phyloP scores from a whole-genome alignment of 495 filamentous ascomycete genomes.

The Lasiosphaeria miniovina region DNA sequence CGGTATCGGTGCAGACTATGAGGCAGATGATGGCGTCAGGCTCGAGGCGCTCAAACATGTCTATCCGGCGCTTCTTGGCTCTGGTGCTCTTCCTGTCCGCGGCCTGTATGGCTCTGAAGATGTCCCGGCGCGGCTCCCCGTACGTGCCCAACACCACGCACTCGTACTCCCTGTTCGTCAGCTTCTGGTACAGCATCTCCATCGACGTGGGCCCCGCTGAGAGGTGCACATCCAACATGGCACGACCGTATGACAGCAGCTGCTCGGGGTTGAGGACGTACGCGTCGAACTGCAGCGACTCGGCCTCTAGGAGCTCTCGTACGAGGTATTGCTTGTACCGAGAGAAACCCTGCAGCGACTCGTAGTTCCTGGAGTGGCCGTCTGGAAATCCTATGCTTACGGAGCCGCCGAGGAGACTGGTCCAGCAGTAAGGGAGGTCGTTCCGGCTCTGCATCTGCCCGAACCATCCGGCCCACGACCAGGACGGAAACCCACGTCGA shows the following conservation, averaged over 20 bases:
- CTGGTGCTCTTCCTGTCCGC: conserved; percentile 16
- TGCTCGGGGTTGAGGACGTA: conserved; percentile 16
- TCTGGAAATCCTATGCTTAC: conserved; percentile 16
- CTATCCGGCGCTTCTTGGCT: conserved; percentile 16
- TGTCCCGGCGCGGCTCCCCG: conserved; percentile 15
- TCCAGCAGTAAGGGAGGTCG: conserved; percentile 22
- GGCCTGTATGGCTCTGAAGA: conserved; percentile 17
- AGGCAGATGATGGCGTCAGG: conserved; percentile 20
- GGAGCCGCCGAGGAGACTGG: conserved; percentile 15
- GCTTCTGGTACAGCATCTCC: conserved; percentile 12
- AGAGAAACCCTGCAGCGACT: conserved; percentile 6
- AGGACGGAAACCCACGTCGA: conserved; percentile 24
- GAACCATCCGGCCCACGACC: conserved; percentile 29
- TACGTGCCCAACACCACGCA: conserved; percentile 20
- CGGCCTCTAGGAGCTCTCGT: conserved; percentile 14
- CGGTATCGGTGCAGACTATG: conserved; percentile 13
- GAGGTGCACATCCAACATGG: background rate
- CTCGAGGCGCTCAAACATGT: conserved; percentile 20
- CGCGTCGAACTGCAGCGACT: conserved; percentile 17
- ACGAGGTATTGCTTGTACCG: conserved; percentile 13
- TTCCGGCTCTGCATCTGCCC: conserved; percentile 15
- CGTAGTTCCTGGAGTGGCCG: conserved; percentile 12
- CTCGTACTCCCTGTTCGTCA: conserved; percentile 12
- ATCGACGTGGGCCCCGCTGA: conserved; percentile 10
- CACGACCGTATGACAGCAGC: conserved; percentile 8